phyloP scores from a whole-genome alignment of 2,329 filamentous ascomycete genomes.

The Diaporthe vexans region DNA sequence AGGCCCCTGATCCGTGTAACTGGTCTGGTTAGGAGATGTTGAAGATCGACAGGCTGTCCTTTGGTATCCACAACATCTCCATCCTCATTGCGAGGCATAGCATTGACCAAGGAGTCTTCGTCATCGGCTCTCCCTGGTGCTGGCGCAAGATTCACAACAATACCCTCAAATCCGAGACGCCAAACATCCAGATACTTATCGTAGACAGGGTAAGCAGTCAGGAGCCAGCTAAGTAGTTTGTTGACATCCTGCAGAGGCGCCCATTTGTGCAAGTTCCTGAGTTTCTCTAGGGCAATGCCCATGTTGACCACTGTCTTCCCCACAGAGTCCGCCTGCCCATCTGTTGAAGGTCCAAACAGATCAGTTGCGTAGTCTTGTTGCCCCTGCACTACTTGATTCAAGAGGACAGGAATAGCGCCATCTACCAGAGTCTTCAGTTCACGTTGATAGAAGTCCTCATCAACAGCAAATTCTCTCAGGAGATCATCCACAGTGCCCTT shows the following conservation, averaged over 20 bases:
- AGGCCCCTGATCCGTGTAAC: conserved; percentile 91
- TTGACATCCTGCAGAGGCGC: conserved; percentile 82
- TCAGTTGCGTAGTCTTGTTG: conserved; percentile 74
- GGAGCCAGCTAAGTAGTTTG: conserved; percentile 84
- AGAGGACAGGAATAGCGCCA: conserved; percentile 91
- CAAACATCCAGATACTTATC: conserved; percentile 88
- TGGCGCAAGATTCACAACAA: conserved; percentile 92
- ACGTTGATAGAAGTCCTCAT: conserved; percentile 89
- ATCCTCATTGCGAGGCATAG: conserved; percentile 72
- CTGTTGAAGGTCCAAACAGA: conserved; percentile 73
- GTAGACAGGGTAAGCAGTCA: conserved; percentile 83
- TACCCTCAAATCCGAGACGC: conserved; percentile 93
- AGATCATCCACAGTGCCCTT: conserved; percentile 81
- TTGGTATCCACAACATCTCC: conserved; percentile 79
- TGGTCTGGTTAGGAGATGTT: conserved; percentile 90
- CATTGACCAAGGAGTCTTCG: conserved; percentile 71
- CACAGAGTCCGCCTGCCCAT: conserved; percentile 70
- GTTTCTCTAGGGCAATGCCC: conserved; percentile 88
- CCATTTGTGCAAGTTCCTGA: conserved; percentile 84
- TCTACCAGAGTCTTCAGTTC: conserved; percentile 95
- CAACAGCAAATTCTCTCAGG: conserved; percentile 82
- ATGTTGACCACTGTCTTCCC: conserved; percentile 94
- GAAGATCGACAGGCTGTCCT: conserved; percentile 93
- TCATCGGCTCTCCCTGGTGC: conserved; percentile 67
- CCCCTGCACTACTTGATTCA: conserved; percentile 85